A percentile compares a stretch with the other conserved stretches of the same genome.
Evolutionary conservation across 495 filamentous ascomycete genomes (phyloP).

Genomic region (Tuber umbilicatum): DNA sequence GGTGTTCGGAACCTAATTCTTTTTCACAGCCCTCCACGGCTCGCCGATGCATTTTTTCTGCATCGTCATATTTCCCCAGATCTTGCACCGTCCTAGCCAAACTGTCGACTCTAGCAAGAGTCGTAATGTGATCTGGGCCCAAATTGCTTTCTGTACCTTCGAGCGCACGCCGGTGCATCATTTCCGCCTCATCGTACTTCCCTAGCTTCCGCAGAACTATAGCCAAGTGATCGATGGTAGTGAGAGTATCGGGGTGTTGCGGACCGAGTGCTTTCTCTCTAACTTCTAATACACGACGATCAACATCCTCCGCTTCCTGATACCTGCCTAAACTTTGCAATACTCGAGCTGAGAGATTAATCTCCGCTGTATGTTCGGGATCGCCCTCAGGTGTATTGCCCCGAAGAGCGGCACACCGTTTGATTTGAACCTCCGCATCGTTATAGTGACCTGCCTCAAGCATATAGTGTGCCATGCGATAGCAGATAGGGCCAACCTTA

Average conservation of each 20-base stretch:
- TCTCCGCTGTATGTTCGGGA: neutral
- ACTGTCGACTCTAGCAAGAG: slow-evolving; percentile 39
- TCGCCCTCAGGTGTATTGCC: neutral
- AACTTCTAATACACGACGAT: slow-evolving; percentile 22
- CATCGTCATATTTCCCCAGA: slow-evolving; percentile 43
- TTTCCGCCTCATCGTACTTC: slow-evolving; percentile 44
- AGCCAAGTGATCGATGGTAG: slow-evolving; percentile 35
- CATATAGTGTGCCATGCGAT: neutral
- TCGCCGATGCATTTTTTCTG: slow-evolving; percentile 37
- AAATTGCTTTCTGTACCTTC: slow-evolving; percentile 35
- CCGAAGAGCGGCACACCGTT: neutral
- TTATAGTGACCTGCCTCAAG: neutral
- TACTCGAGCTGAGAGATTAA: slow-evolving; percentile 22
- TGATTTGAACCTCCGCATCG: slow-evolving; percentile 4
- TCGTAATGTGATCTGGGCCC: slow-evolving; percentile 40
- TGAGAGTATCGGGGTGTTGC: slow-evolving; percentile 25
- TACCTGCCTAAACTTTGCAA: slow-evolving; percentile 28
- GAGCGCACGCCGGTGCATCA: slow-evolving; percentile 26
- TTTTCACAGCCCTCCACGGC: slow-evolving; percentile 35
- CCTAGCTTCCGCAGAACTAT: slow-evolving; percentile 37
- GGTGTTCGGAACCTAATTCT: slow-evolving; percentile 40
- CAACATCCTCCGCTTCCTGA: slow-evolving; percentile 36
- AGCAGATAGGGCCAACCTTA: neutral
- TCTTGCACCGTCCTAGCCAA: slow-evolving; percentile 35
- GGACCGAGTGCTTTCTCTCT: slow-evolving; percentile 11